phyloP scores from a whole-genome alignment of 441 rosid species.

The Brassica hybrid region DNA sequence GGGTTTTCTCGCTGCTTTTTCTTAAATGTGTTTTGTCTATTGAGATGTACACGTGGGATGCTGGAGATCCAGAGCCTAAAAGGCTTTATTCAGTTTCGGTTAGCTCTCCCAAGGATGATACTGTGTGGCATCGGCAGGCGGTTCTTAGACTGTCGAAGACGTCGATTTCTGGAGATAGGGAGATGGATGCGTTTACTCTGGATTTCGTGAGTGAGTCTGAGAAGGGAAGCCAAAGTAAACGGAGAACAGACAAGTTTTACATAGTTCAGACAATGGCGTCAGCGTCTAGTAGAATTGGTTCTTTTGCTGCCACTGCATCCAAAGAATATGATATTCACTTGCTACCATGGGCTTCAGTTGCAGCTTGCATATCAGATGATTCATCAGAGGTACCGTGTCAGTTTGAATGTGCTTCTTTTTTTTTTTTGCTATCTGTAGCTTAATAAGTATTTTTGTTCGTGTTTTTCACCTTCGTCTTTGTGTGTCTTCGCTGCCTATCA shows the following conservation, averaged over 20 bases:
- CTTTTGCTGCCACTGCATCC: conserved; percentile 85
- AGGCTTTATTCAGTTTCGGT: conserved; percentile 73
- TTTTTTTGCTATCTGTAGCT: conserved; percentile 22
- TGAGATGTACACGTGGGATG: conserved; percentile 90
- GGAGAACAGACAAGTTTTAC: conserved; percentile 70
- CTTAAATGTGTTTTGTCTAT: conserved; percentile 77
- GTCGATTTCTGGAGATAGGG: conserved; percentile 47
- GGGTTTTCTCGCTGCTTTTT: conserved; percentile 79
- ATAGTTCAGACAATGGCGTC: conserved; percentile 94
- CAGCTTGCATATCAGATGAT: conserved; percentile 86
- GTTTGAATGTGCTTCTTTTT: conserved; percentile 32
- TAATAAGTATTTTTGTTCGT: background rate
- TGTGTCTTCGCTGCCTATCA: background rate
- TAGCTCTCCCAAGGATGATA: conserved; percentile 55
- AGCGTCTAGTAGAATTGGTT: conserved; percentile 73
- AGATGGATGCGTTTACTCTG: conserved; percentile 74
- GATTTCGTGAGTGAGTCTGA: conserved; percentile 76
- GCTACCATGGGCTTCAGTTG: conserved; percentile 98
- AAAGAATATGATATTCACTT: conserved; percentile 94
- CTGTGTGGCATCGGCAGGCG: conserved; percentile 76
- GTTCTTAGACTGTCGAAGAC: conserved; percentile 78
- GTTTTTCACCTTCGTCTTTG: background rate
- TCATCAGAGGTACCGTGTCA: conserved; percentile 61
- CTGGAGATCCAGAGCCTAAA: conserved; percentile 70
- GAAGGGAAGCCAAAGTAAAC: conserved; percentile 55